A percentile compares a stretch with the other conserved stretches of the same genome.
Conservation (phyloP, 139 green algal species). For the Coelastrella sp. region DNA sequence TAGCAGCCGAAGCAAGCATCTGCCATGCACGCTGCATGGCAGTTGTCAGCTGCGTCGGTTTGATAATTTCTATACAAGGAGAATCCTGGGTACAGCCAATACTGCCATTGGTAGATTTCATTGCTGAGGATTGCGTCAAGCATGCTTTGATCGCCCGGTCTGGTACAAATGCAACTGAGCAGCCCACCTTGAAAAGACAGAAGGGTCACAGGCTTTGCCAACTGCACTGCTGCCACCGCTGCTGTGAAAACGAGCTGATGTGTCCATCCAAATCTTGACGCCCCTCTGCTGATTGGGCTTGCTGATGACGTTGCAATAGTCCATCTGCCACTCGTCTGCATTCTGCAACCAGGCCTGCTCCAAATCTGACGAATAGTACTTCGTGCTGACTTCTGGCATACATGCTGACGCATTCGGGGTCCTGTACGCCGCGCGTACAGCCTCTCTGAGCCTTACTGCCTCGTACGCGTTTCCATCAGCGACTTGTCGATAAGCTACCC, state of each 20-base stretch:
- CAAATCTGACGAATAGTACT: constrained; percentile 4
- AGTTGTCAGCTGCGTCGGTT: neutral
- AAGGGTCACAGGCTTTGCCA: neutral
- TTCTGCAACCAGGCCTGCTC: constrained; percentile 27
- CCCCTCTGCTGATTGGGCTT: neutral
- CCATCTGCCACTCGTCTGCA: neutral
- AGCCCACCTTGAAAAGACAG: neutral
- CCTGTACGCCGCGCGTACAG: neutral
- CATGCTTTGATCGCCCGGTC: too few species aligned
- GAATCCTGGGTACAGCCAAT: neutral
- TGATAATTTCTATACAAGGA: neutral
- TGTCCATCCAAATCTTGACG: neutral
- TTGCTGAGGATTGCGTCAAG: too few species aligned
- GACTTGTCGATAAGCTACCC: neutral
- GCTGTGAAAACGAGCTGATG: neutral
- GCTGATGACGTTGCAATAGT: neutral
- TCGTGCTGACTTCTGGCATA: neutral
- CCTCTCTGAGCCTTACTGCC: neutral
- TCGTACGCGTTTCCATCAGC: neutral
- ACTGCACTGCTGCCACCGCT: too few species aligned
- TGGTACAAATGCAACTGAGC: too few species aligned
- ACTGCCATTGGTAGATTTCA: neutral
- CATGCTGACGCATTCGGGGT: neutral
- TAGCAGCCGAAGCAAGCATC: neutral
- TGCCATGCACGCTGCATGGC: neutral